phyloP scores from a whole-genome alignment of 2,329 filamentous ascomycete species.

The Phoma sp. region DNA sequence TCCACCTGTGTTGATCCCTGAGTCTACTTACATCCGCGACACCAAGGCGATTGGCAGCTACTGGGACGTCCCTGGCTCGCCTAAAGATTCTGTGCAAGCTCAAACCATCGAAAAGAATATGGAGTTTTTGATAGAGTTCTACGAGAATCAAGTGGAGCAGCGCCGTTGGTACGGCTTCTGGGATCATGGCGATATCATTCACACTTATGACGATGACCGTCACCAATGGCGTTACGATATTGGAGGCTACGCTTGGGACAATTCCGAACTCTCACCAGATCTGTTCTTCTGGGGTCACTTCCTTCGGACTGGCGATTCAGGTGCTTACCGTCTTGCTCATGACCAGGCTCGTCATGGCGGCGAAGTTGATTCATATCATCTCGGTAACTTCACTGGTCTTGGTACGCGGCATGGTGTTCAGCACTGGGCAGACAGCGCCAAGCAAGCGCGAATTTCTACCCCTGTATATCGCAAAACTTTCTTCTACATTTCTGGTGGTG shows the following conservation, averaged over 20 bases:
- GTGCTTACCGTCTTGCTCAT: constrained; percentile 65
- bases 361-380: constrained; percentile 68
- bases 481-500: constrained; percentile 62
- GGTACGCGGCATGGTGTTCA: constrained; percentile 68
- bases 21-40: constrained; percentile 57
- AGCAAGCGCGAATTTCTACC: constrained; percentile 66
- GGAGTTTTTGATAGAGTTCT: constrained; percentile 63
- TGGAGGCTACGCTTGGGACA: constrained; percentile 70
- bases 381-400: constrained; percentile 63
- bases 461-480: constrained; percentile 64
- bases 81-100: constrained; percentile 36
- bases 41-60: constrained; percentile 62
- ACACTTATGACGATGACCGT: constrained; percentile 65
- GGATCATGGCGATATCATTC: constrained; percentile 68
- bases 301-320: constrained; percentile 62
- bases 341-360: constrained; percentile 64
- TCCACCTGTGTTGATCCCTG: constrained; percentile 59
- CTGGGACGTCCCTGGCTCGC: constrained; percentile 56
- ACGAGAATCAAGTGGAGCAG: constrained; percentile 62
- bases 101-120: constrained; percentile 58
- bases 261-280: constrained; percentile 67
- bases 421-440: constrained; percentile 66
- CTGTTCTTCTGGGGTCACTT: constrained; percentile 69
- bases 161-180: constrained; percentile 68
- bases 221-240: constrained; percentile 69